These are phyloP conservation scores for Fusarium proliferatum DNA, from an alignment of 2,329 filamentous ascomycete genomes.

Conservation along the genomic window DNA sequence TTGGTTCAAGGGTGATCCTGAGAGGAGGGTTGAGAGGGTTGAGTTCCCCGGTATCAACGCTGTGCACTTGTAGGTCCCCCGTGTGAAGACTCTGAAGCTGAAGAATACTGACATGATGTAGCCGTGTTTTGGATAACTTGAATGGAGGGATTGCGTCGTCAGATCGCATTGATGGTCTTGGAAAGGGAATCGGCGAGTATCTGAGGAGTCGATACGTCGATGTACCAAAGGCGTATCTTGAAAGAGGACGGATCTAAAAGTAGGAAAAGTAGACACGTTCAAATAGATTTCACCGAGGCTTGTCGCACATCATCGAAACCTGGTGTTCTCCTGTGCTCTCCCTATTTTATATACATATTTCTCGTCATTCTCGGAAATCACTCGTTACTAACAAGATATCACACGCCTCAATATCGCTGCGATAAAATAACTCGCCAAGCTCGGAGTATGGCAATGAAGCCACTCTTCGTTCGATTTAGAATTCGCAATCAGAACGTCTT, in stretches of 20 bases:
- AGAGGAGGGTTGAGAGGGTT: conserved; percentile 54
- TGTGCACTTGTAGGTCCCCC: conserved; percentile 42
- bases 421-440: not conserved
- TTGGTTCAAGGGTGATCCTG: conserved; percentile 48
- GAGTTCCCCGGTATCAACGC: conserved; percentile 54
- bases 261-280: fast-evolving
- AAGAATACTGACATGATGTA: conserved; percentile 15
- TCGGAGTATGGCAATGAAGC: not conserved
- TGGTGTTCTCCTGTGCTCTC: not conserved
- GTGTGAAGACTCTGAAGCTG: too few species aligned
- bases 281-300: not conserved
- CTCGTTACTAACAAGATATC: too few species aligned
- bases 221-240: conserved; percentile 55
- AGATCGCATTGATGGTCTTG: conserved; percentile 57
- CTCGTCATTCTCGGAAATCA: not conserved
- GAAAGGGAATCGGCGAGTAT: conserved; percentile 60
- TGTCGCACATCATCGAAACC: too few species aligned
- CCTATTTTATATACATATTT: not conserved
- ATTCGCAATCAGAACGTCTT: conserved; percentile 26
- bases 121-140: conserved; percentile 57
- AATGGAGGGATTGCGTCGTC: conserved; percentile 57
- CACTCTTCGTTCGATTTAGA: not conserved
- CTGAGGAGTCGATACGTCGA: conserved; percentile 58
- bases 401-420: too few species aligned
- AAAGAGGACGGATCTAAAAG: conserved; percentile 50